These are phyloP conservation scores for Candida railenensis DNA, from an alignment of 805 yeast species.

Conservation along the genomic window DNA sequence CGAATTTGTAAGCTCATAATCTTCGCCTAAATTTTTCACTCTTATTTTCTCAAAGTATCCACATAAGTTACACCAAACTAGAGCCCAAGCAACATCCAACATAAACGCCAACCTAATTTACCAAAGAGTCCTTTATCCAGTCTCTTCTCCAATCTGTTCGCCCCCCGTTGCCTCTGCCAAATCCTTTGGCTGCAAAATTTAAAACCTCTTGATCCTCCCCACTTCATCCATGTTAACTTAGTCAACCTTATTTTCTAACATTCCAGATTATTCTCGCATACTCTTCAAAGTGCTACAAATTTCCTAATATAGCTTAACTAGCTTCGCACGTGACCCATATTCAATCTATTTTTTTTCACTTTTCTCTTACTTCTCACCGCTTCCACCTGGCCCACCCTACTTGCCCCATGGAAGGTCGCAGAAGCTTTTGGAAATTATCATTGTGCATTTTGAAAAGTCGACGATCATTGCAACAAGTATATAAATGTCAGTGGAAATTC, in stretches of 20 bases:
- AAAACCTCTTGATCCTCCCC: not conserved
- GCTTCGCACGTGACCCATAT: not conserved
- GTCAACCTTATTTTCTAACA: not conserved
- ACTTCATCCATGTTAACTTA: too few relatives aligned
- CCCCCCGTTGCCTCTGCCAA: not conserved
- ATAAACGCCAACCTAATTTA: too few relatives aligned
- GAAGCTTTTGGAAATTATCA: conserved; percentile 2
- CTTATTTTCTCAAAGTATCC: too few relatives aligned
- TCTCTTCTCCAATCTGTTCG: not conserved
- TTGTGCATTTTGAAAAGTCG: conserved; percentile 1
- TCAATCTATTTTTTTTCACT: not conserved
- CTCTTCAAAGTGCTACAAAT: not conserved
- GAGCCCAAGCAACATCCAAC: too few relatives aligned
- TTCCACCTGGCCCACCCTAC: not conserved
- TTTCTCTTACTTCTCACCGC: not conserved
- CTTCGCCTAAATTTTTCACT: too few relatives aligned
- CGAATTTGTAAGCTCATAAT: too few relatives aligned
- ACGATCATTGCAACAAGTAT: not conserved
- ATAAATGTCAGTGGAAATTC: conserved; percentile 3
- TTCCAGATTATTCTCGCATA: not conserved
- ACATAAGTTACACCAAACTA: not conserved
- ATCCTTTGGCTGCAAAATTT: not conserved
- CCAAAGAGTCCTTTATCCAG: not conserved
- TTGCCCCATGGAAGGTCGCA: conserved; percentile 5
- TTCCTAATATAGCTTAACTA: not conserved